A percentile compares a stretch with the other conserved stretches of the same genome.
phyloP scores from a whole-genome alignment of 1,139 yeast genomes.

The Candida sanyaensis region DNA sequence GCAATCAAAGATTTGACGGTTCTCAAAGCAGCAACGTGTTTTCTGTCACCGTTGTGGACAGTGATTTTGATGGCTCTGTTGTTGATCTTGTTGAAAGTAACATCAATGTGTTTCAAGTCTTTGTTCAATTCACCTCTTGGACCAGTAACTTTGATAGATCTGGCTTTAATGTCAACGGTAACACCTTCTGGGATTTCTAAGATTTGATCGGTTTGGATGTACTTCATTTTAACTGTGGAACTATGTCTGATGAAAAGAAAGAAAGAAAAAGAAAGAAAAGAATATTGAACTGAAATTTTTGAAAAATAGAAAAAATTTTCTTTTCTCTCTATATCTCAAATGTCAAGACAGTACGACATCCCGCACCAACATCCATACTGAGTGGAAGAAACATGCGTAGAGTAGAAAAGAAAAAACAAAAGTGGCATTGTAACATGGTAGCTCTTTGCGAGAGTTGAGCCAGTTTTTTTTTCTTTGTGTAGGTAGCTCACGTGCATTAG shows the following conservation, averaged over 20 bases:
- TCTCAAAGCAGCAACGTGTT: conserved; percentile 99
- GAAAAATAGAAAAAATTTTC: neutral
- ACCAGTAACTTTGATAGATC: conserved; percentile 88
- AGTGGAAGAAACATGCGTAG: neutral
- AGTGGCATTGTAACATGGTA: too few relatives aligned
- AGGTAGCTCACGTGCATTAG: conserved; percentile 5
- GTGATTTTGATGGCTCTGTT: conserved; percentile 78
- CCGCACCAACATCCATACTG: too few relatives aligned
- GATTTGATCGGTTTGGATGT: conserved; percentile 91
- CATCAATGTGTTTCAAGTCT: conserved; percentile 93
- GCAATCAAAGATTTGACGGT: conserved; percentile 94
- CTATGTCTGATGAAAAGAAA: neutral
- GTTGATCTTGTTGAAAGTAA: conserved; percentile 80
- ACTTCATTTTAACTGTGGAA: conserved; percentile 59
- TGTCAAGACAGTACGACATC: too few relatives aligned
- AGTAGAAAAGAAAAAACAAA: neutral
- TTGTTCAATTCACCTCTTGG: conserved; percentile 97
- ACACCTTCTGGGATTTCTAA: conserved; percentile 96
- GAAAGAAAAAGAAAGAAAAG: neutral
- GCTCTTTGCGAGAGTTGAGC: too few relatives aligned
- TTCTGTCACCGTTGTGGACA: conserved; percentile 99
- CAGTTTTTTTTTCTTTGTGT: neutral
- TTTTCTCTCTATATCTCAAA: too few relatives aligned
- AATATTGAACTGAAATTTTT: too few relatives aligned
- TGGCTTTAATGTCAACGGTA: conserved; percentile 86